Evolutionary conservation across 768 basidiomycete species (phyloP), one percentile per base, ranked within the genome.

Genomic region (Zangia roseola): DNA sequence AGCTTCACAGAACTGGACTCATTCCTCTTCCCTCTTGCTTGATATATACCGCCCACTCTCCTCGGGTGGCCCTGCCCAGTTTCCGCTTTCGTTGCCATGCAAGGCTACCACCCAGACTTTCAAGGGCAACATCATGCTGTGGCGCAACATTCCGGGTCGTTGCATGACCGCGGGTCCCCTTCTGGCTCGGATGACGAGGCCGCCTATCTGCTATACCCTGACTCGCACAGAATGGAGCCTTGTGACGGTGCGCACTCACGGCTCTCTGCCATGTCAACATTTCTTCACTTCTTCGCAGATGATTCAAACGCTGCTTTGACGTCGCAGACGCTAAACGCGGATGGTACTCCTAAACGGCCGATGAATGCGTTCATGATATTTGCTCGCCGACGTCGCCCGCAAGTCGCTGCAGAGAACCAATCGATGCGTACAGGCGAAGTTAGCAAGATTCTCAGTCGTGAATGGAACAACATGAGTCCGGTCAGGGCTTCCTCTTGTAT

Each of bases 361-460:
- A 92, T 93, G 90, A 93, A 93, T 66, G 90, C 90, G 19, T 93
- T 93, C 73, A 92, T 93, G 90, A 92, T 93, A 51, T 93, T 91
- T 59, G 90, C 91, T 52, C 81, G 90, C 20, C 78, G 84, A 44
- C 78, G 90, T 49, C 74, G 90, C 36, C 90, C 90, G 16, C 87
- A 93, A 66, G 88, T 93, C 28, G 83, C 87, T 8, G 82, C 87
- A n/a, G 86, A 87, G 54, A 88, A 93, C 64, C 89, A 91, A 65
- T 81, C 88, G 38, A 86, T 93, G 88, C 84, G 91, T 34, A 93
- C 91, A 0, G 91, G 91, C 14, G 91, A 93, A 60, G 90, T 93
- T 45, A 88, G 85, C 73, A 93, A 93, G 70, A 82, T 93, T 45
- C 73, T 93, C 53, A 86, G 84, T 70, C 86, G 83, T 50, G 91